Conservation (phyloP, 2,329 filamentous ascomycete species). For the Cladosporium velox region DNA sequence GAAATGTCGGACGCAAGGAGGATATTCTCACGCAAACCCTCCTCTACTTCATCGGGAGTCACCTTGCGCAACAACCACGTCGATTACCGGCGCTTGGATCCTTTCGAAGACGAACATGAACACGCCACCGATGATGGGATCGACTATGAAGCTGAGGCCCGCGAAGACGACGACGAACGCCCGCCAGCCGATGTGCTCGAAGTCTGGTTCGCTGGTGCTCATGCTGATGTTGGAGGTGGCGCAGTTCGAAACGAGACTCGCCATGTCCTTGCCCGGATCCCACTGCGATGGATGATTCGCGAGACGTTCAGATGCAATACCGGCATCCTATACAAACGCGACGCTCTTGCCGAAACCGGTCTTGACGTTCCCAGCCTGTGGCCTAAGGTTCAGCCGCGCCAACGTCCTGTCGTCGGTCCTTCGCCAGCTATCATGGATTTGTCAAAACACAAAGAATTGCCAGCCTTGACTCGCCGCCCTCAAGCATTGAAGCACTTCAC, state of each 20-base stretch:
- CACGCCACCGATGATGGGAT: neutral
- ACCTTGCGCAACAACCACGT: neutral
- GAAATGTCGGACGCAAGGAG: neutral
- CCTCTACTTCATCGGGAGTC: neutral
- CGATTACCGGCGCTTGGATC: neutral
- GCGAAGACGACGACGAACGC: conserved; percentile 31
- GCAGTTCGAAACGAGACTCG: conserved; percentile 45
- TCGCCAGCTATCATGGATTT: conserved; percentile 39
- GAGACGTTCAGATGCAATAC: conserved; percentile 51
- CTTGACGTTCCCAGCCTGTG: conserved; percentile 47
- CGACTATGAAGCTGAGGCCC: conserved; percentile 23
- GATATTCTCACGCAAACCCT: neutral
- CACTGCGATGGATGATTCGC: conserved; percentile 52
- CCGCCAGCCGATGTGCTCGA: conserved; percentile 38
- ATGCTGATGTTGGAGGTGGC: conserved; percentile 50
- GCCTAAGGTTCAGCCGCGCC: conserved; percentile 41
- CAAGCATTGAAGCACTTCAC: conserved; percentile 17
- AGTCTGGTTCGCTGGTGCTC: conserved; percentile 46
- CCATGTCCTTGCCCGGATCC: conserved; percentile 49
- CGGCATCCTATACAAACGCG: conserved; percentile 47
- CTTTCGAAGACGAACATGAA: conserved; percentile 1
- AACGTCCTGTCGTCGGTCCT: conserved; percentile 39
- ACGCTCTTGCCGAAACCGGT: conserved; percentile 44
- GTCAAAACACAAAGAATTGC: conserved; percentile 8
- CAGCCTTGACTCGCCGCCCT: conserved; percentile 10